phyloP scores from a whole-genome alignment of 2,329 filamentous ascomycete genomes.

The Aureobasidium sp. region DNA sequence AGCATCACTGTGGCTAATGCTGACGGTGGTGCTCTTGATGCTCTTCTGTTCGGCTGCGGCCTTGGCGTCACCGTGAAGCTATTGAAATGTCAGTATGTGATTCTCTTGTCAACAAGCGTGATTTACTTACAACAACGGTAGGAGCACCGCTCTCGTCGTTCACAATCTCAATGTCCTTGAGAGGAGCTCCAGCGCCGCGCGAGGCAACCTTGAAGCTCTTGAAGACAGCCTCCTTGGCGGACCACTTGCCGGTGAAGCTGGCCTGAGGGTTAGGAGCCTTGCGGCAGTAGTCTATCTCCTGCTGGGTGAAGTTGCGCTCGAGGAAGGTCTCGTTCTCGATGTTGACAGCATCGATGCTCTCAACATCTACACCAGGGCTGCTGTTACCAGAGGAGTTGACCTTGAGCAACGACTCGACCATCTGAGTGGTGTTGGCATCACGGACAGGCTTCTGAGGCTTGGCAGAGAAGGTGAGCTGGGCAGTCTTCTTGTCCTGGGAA shows the following conservation, averaged over 20 bases:
- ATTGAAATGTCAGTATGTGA: constrained; percentile 19
- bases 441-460: constrained; percentile 58
- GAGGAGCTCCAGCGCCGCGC: constrained; percentile 76
- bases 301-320: constrained; percentile 82
- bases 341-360: constrained; percentile 79
- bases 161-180: constrained; percentile 92
- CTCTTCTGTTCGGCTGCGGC: constrained; percentile 76
- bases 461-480: constrained; percentile 64
- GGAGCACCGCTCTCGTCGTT: constrained; percentile 76
- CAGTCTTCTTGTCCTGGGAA: constrained; percentile 74
- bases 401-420: constrained; percentile 68
- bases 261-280: constrained; percentile 72
- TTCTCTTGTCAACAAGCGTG: neutral
- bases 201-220: constrained; percentile 86
- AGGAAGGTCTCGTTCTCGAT: constrained; percentile 91
- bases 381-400: constrained; percentile 48
- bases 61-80: constrained; percentile 83
- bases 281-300: constrained; percentile 80
- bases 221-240: constrained; percentile 97
- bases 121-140: constrained; percentile 64
- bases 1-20: constrained; percentile 89
- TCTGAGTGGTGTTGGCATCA: constrained; percentile 59
- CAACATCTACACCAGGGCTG: constrained; percentile 89
- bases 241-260: constrained; percentile 93
- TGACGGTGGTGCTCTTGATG: constrained; percentile 81